Percentiles rank a stretch among this genome's conserved stretches.
Evolutionary conservation across 371 early-diverging fungal genomes (phyloP).

Genomic region (Parasitella parasitica): DNA sequence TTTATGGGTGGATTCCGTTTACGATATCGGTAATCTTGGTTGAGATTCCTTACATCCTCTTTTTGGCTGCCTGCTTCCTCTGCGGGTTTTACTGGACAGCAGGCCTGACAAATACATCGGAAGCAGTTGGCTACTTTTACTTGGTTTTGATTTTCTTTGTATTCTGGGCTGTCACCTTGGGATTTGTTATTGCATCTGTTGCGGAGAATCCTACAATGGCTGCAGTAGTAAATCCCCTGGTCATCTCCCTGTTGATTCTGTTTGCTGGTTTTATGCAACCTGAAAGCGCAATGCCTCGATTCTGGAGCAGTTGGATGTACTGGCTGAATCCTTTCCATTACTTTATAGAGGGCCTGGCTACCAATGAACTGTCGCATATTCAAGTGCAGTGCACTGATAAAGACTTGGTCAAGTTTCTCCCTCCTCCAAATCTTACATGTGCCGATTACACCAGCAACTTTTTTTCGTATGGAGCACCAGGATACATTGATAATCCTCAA

Average conservation of each 20-base stretch:
- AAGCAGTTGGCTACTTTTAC: conserved; percentile 54
- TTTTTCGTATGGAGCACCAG: conserved; percentile 41
- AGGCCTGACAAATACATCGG: conserved; percentile 46
- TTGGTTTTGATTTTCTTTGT: conserved; percentile 50
- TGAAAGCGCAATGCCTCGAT: conserved; percentile 54
- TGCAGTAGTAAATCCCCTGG: conserved; percentile 60
- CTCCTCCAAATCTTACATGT: conserved; percentile 63
- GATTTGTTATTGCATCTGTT: conserved; percentile 63
- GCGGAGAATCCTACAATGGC: conserved; percentile 59
- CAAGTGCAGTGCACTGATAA: conserved; percentile 40
- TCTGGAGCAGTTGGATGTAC: conserved; percentile 74
- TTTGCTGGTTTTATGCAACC: conserved; percentile 67
- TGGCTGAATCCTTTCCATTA: conserved; percentile 70
- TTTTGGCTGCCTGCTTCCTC: conserved; percentile 49
- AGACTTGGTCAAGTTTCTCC: conserved; percentile 52
- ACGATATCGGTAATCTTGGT: conserved; percentile 43
- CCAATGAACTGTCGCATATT: conserved; percentile 57
- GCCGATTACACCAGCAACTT: conserved; percentile 53
- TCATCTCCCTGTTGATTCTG: conserved; percentile 57
- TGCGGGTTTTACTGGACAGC: conserved; percentile 64
- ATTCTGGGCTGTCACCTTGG: conserved; percentile 60
- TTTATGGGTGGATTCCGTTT: conserved; percentile 66
- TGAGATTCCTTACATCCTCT: conserved; percentile 54
- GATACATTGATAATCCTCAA: conserved; percentile 51
- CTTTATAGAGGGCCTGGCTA: conserved; percentile 63